These are phyloP conservation scores for Helminthosporium solani DNA, from an alignment of 2,329 filamentous ascomycete species.

Conservation along the genomic window DNA sequence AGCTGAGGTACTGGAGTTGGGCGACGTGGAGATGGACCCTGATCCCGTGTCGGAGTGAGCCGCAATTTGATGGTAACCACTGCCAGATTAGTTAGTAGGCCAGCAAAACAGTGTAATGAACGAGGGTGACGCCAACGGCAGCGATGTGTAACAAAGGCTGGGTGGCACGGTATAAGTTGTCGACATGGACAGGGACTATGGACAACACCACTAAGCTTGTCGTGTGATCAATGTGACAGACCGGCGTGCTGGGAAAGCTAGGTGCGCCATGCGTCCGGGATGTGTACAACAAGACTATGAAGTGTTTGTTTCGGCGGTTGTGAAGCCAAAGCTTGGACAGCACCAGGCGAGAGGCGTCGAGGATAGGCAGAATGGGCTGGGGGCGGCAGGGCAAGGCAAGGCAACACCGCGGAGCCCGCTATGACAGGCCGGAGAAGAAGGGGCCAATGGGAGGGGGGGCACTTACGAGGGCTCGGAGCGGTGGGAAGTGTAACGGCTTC, in stretches of 20 bases:
- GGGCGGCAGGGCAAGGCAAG: constrained; percentile 42
- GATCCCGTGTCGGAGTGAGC: constrained; percentile 58
- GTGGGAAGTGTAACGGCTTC: constrained; percentile 53
- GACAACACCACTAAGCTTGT: constrained; percentile 42
- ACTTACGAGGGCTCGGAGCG: constrained; percentile 60
- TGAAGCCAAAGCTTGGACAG: constrained; percentile 40
- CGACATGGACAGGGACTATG: constrained; percentile 38
- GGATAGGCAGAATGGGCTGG: constrained; percentile 26
- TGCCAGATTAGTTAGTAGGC: constrained; percentile 32
- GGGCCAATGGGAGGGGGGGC: constrained; percentile 42
- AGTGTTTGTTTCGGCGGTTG: constrained; percentile 44
- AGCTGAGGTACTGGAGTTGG: constrained; percentile 53
- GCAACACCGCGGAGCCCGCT: constrained; percentile 39
- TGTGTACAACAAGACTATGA: constrained; percentile 41
- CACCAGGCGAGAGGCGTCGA: constrained; percentile 41
- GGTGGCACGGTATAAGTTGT: constrained; percentile 45
- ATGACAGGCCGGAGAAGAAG: constrained; percentile 34
- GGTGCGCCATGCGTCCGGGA: constrained; percentile 41
- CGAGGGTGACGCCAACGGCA: constrained; percentile 35
- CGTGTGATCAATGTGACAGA: constrained; percentile 50
- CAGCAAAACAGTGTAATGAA: constrained; percentile 32
- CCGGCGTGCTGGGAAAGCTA: constrained; percentile 41
- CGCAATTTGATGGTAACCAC: constrained; percentile 54
- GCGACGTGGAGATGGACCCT: constrained; percentile 55
- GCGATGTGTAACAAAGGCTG: constrained; percentile 42